Conservation (phyloP, 495 filamentous ascomycete species). For the Penicillium manginii region DNA sequence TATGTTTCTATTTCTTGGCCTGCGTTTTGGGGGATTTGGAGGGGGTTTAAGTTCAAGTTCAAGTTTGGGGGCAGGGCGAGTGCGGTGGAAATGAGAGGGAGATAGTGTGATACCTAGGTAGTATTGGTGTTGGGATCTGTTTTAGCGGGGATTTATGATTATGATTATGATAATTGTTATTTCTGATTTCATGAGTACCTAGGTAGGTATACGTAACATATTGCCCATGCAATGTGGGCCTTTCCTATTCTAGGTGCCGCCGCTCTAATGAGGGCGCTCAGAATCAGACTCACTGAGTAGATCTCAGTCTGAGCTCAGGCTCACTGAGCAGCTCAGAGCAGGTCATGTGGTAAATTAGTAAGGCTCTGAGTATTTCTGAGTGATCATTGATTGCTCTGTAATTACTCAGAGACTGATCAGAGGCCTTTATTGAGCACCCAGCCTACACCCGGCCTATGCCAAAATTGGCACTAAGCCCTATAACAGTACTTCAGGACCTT, state of each 20-base stretch:
- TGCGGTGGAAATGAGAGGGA: too few relatives aligned
- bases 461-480: neutral
- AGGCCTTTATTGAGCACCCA: neutral
- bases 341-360: neutral
- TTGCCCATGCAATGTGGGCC: neutral
- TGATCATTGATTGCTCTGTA: neutral
- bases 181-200: too few relatives aligned
- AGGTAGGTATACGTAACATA: neutral
- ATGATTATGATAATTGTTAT: too few relatives aligned
- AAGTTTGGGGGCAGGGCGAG: too few relatives aligned
- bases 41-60: slow-evolving; percentile 10
- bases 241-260: slow-evolving; percentile 1
- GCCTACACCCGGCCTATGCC: neutral
- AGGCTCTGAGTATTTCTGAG: neutral
- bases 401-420: neutral
- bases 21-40: slow-evolving; percentile 31
- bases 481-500: neutral
- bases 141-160: too few relatives aligned
- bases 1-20: slow-evolving; percentile 68
- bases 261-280: slow-evolving; percentile 1
- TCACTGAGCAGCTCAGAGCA: slow-evolving; percentile 1
- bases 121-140: too few relatives aligned
- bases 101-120: too few relatives aligned
- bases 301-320: too few relatives aligned
- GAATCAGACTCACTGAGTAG: neutral